Percentiles rank a stretch among this genome's conserved stretches.
phyloP scores from a whole-genome alignment of 129 eudicot species.

The Chrysanthemum lavandulifolium region DNA sequence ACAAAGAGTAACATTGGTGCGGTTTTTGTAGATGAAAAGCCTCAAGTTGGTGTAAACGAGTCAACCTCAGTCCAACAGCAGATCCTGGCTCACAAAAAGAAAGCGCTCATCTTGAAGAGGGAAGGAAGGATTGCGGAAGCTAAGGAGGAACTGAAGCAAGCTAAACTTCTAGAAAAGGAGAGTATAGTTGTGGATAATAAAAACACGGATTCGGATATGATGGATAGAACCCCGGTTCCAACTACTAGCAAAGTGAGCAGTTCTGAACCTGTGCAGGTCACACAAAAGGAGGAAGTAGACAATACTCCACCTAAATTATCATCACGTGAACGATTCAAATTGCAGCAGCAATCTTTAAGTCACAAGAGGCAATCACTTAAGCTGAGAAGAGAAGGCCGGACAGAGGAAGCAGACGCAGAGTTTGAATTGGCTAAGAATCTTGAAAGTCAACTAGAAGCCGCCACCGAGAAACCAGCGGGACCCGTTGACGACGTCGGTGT shows the following conservation, averaged over 20 bases:
- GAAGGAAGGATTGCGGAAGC: slow-evolving; percentile 89
- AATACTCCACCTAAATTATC: slow-evolving; percentile 56
- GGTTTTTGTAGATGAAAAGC: slow-evolving; percentile 27
- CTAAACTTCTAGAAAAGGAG: slow-evolving; percentile 71
- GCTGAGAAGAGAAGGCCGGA: slow-evolving; percentile 88
- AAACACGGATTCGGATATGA: slow-evolving; percentile 17
- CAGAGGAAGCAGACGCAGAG: slow-evolving; percentile 89
- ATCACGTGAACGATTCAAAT: slow-evolving; percentile 74
- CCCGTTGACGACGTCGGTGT: slow-evolving; percentile 49
- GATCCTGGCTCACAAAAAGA: slow-evolving; percentile 71
- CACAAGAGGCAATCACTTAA: slow-evolving; percentile 91
- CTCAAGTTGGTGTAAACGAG: slow-evolving; percentile 26
- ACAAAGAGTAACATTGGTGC: background rate
- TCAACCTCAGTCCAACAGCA: slow-evolving; percentile 49
- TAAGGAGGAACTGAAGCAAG: slow-evolving; percentile 77
- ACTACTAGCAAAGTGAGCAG: slow-evolving; percentile 24
- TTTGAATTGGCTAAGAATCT: slow-evolving; percentile 83
- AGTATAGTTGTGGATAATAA: background rate
- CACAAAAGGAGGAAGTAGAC: slow-evolving; percentile 35
- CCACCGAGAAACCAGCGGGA: slow-evolving; percentile 40
- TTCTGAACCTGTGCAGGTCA: slow-evolving; percentile 15
- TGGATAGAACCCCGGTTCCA: slow-evolving; percentile 35
- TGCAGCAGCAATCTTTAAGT: slow-evolving; percentile 79
- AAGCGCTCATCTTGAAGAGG: slow-evolving; percentile 68
- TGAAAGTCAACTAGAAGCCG: slow-evolving; percentile 72